Percentiles rank a stretch among this genome's conserved stretches.
Evolutionary conservation across 352 stramenopile species (phyloP).

Genomic region (Globisporangium takayamanum): DNA sequence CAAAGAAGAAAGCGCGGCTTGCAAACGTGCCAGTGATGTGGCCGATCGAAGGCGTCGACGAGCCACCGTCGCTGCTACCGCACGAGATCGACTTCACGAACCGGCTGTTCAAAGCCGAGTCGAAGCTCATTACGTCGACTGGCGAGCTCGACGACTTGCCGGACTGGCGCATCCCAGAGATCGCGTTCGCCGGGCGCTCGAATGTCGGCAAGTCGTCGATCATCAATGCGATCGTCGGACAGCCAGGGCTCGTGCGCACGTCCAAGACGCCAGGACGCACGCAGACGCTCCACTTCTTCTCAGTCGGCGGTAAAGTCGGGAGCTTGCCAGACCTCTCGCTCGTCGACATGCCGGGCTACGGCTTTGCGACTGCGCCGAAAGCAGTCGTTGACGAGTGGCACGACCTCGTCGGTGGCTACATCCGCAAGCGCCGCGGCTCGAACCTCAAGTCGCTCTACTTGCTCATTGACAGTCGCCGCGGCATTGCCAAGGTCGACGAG

Average conservation of each 20-base stretch:
- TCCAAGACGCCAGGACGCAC: conserved; percentile 87
- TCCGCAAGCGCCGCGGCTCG: conserved; percentile 44
- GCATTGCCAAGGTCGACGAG: conserved; percentile 66
- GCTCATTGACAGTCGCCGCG: conserved; percentile 74
- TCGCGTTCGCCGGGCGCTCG: conserved; percentile 82
- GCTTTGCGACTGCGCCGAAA: conserved; percentile 77
- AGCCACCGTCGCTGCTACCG: conserved; percentile 36
- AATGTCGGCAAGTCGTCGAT: conserved; percentile 88
- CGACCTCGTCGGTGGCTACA: conserved; percentile 70
- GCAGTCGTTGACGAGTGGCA: conserved; percentile 72
- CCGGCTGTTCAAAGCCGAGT: conserved; percentile 49
- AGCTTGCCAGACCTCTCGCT: conserved; percentile 59
- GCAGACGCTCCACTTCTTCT: conserved; percentile 76
- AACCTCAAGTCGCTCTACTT: conserved; percentile 80
- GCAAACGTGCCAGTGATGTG: conserved; percentile 38
- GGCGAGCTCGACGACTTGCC: conserved; percentile 50
- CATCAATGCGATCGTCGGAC: conserved; percentile 77
- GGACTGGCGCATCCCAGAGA: conserved; percentile 63
- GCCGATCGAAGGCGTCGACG: conserved; percentile 52
- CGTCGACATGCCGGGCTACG: conserved; percentile 85
- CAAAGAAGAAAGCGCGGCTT: conserved; percentile 58
- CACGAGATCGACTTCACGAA: conserved; percentile 60
- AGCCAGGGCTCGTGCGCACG: conserved; percentile 58
- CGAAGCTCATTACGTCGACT: conserved; percentile 64
- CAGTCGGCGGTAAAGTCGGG: conserved; percentile 67